Evolutionary conservation across 768 basidiomycete species (phyloP).

Genomic region (Boletus sp.): DNA sequence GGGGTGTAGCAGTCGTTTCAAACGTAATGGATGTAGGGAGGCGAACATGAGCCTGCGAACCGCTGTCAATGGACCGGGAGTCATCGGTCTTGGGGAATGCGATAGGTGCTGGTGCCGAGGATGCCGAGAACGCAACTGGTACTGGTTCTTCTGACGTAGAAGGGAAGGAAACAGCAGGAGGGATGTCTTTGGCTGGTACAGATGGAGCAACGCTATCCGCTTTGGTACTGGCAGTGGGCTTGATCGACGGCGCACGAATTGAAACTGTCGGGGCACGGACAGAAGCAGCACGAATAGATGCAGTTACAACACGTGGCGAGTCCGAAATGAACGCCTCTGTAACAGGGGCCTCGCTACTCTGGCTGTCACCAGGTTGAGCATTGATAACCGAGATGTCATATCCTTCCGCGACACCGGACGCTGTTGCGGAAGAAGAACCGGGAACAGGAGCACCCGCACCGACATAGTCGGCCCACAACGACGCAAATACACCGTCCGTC

Average conservation of each 20-base stretch:
- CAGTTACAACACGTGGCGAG: conserved; percentile 15
- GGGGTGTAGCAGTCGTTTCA: conserved; percentile 53
- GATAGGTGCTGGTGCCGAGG: conserved; percentile 33
- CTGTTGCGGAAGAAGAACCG: conserved; percentile 25
- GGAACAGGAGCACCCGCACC: conserved; percentile 50
- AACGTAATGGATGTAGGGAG: conserved; percentile 55
- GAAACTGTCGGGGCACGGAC: conserved; percentile 16
- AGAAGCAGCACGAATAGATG: conserved; percentile 20
- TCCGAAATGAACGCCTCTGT: conserved; percentile 3
- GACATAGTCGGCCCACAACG: conserved; percentile 88
- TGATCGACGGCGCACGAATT: conserved; percentile 22
- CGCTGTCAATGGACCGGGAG: conserved; percentile 29
- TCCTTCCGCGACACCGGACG: conserved; percentile 26
- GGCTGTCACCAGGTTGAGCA: conserved; percentile 12
- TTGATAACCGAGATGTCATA: conserved; percentile 26
- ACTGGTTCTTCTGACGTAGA: conserved; percentile 20
- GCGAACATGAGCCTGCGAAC: conserved; percentile 26
- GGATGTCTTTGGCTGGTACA: conserved; percentile 28
- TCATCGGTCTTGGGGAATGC: conserved; percentile 44
- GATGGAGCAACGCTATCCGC: conserved; percentile 27
- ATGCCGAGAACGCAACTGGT: conserved; percentile 35
- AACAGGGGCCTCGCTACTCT: conserved; percentile 21
- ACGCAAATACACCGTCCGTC: conserved; percentile 68
- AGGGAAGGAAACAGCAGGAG: conserved; percentile 35
- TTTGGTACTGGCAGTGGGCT: conserved; percentile 18